Evolutionary conservation across 257 asterid species (phyloP), one percentile per base, ranked within the genome.

Genomic region (Sherardia arvensis): DNA sequence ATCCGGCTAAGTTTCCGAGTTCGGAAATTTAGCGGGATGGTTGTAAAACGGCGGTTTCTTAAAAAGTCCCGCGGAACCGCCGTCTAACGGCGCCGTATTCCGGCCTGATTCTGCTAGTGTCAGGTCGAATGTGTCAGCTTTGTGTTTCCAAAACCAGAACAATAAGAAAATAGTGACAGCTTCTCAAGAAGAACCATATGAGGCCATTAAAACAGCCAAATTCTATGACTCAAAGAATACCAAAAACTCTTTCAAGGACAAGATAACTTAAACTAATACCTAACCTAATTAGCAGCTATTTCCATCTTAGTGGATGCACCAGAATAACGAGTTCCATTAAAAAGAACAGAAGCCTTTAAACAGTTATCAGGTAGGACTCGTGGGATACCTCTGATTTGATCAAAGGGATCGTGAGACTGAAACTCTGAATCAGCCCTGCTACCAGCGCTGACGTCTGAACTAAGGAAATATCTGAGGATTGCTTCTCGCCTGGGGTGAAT

Each of bases 201-300:
- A 40, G n/a, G n/a, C n/a, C n/a, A 12, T 14, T 14, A 43, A 15
- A 43, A 43, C 49, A 14, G 20, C 7, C n/a, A 43, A 43, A 6
- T 43, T 40, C 48, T 14, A 15, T 43, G 7, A 43, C 6, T 14
- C 8, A 14, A 3, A 15, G 6, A n/a, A 43, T n/a, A 43, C 8
- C 51, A 15, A 43, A 43, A n/a, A 43, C 20, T n/a, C n/a, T n/a
- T 43, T 4, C 20, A 43, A 43, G n/a, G 23, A 20, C 45, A 23
- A 45, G 22, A n/a, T n/a, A 48, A 43, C 49, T 53, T 43, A 15
- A 45, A 18, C 28, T 43, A 17, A 70, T 8, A 56, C 56, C 79
- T n/a, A n/a, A n/a, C n/a, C n/a, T 71, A 83, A 38, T 11, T 11
- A 66, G 90, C 59, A 15, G 88, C 53, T 18, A 85, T 77, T 65